phyloP scores from a whole-genome alignment of 768 basidiomycete species.

The Chalciporus chontae region DNA sequence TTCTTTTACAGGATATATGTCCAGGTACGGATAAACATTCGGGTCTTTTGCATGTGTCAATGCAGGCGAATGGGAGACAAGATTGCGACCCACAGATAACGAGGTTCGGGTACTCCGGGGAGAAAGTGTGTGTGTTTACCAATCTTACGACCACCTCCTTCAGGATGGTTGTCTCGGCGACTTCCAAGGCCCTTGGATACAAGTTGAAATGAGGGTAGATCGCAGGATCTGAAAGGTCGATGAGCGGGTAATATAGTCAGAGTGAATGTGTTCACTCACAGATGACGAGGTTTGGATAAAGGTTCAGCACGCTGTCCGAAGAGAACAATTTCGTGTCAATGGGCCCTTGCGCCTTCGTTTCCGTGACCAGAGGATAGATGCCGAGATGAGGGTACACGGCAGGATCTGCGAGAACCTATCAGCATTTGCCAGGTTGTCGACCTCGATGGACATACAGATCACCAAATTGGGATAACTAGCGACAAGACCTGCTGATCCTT shows the following conservation, averaged over 20 bases:
- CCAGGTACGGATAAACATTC: slow-evolving; percentile 37
- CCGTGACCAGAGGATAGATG: slow-evolving; percentile 32
- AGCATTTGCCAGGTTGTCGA: slow-evolving; percentile 4
- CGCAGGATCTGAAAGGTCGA: slow-evolving; percentile 31
- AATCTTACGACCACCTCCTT: slow-evolving; percentile 33
- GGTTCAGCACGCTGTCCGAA: not conserved
- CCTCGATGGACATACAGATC: slow-evolving; percentile 30
- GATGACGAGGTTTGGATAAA: slow-evolving; percentile 15
- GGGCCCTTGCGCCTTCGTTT: not conserved
- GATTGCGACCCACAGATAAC: slow-evolving; percentile 24
- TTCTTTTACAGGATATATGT: slow-evolving; percentile 34
- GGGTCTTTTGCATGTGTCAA: slow-evolving; percentile 35
- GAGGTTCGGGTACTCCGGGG: slow-evolving; percentile 23
- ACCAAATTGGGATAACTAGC: slow-evolving; percentile 32
- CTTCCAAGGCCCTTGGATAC: slow-evolving; percentile 32
- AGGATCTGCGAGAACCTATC: slow-evolving; percentile 29
- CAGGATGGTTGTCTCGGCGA: slow-evolving; percentile 49
- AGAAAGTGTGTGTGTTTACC: slow-evolving; percentile 4
- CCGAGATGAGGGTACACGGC: slow-evolving; percentile 40
- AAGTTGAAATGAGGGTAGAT: slow-evolving; percentile 41
- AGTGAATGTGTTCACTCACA: slow-evolving; percentile 9
- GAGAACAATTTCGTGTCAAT: not conserved
- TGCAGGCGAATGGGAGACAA: not conserved
- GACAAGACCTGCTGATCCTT: not conserved
- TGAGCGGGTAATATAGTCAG: not conserved